Conservation (phyloP, 306 rosid genomes). For the Macrotyloma uniflorum region DNA sequence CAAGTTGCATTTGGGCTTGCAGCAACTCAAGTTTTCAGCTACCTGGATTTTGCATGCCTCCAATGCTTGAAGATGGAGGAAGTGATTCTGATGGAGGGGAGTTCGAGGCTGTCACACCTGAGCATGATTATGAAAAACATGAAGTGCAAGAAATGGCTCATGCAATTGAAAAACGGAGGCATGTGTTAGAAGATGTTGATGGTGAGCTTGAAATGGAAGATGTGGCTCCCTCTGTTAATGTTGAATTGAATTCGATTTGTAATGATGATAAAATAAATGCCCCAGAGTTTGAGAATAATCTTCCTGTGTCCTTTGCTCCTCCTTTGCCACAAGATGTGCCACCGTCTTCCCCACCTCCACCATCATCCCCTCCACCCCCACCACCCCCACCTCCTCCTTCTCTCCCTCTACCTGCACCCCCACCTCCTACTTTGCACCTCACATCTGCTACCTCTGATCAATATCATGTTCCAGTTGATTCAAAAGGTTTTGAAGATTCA, state of each 20-base stretch:
- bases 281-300: constrained; percentile 49
- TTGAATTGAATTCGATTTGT: constrained; percentile 55
- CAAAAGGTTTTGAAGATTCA: constrained; percentile 55
- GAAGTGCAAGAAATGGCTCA: constrained; percentile 53
- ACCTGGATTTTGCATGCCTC: constrained; percentile 92
- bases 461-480: constrained; percentile 48
- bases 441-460: constrained; percentile 51
- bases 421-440: constrained; percentile 39
- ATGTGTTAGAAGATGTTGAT: constrained; percentile 91
- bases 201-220: constrained; percentile 99
- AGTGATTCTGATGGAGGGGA: constrained; percentile 93
- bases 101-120: constrained; percentile 89
- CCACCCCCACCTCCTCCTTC: constrained; percentile 50
- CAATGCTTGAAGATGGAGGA: constrained; percentile 82
- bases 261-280: constrained; percentile 46
- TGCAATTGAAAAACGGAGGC: constrained; percentile 70
- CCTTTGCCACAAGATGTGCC: constrained; percentile 71
- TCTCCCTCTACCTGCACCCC: constrained; percentile 39
- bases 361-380: constrained; percentile 70
- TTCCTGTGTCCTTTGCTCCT: constrained; percentile 55
- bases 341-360: constrained; percentile 73
- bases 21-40: constrained; percentile 97
- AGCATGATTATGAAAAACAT: constrained; percentile 57
- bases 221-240: constrained; percentile 84
- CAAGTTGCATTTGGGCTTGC: constrained; percentile 42